Evolutionary conservation across 169 alveolate genomes (phyloP).

Genomic region (Eimeria praecox): DNA sequence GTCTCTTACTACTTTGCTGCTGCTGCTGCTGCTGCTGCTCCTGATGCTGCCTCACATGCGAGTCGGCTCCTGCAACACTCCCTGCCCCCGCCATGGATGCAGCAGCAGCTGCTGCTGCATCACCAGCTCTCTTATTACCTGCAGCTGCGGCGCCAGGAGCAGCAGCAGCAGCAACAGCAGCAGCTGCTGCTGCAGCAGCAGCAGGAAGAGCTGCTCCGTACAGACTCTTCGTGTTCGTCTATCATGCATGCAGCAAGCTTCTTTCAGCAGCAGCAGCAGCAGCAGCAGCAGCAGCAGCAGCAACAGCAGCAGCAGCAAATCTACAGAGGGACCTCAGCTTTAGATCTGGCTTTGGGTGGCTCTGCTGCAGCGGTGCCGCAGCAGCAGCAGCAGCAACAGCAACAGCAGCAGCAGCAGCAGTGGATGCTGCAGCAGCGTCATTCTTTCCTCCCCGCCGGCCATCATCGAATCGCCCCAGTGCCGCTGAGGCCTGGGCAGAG

Average conservation of each 20-base stretch:
- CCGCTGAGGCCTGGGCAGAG: constrained; percentile 63
- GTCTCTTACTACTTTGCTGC: constrained; percentile 57
- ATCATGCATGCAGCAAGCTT: background rate
- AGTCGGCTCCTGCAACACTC: constrained; percentile 52
- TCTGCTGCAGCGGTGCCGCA: constrained; percentile 1
- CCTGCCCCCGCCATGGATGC: constrained; percentile 48
- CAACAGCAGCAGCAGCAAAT: constrained; percentile 20
- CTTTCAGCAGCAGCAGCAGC: constrained; percentile 40
- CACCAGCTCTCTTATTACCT: constrained; percentile 22
- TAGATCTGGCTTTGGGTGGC: background rate
- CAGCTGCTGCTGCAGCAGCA: constrained; percentile 31
- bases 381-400: constrained; percentile 44
- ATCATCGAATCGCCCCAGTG: constrained; percentile 32
- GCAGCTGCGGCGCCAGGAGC: constrained; percentile 64
- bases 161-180: constrained; percentile 13
- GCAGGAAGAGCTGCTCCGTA: constrained; percentile 23
- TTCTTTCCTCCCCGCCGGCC: background rate
- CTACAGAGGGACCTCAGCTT: background rate
- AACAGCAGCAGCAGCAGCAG: constrained; percentile 26
- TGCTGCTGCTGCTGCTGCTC: constrained; percentile 41
- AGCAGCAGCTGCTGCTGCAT: constrained; percentile 56
- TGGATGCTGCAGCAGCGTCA: constrained; percentile 21
- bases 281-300: constrained; percentile 55
- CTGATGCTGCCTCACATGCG: constrained; percentile 29
- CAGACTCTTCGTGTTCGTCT: background rate